Conservation (phyloP, 441 rosid genomes). For the Jatropha podagrica region DNA sequence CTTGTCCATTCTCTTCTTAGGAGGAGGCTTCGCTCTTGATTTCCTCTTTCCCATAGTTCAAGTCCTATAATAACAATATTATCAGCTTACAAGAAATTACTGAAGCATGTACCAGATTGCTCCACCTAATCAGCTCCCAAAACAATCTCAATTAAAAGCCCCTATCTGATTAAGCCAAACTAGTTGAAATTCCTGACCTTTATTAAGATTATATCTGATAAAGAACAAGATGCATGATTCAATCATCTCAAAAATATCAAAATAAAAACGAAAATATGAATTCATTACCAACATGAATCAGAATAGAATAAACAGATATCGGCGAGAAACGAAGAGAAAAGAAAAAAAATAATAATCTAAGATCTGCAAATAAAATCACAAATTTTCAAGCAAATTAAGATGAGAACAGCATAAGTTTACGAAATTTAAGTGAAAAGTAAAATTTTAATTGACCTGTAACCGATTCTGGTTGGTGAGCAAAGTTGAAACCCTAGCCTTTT, state of each 20-base stretch:
- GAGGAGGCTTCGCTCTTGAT: conserved; percentile 28
- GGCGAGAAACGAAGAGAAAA: no score
- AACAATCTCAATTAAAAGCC: no score
- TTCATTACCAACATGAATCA: not conserved
- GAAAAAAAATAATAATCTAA: not conserved
- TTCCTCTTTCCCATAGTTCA: conserved; percentile 25
- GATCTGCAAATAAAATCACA: not conserved
- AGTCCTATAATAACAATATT: conserved; percentile 3
- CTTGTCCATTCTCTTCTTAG: conserved; percentile 45
- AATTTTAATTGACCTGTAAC: not conserved
- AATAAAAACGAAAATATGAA: not conserved
- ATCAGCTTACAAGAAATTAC: not conserved
- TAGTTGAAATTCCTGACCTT: not conserved
- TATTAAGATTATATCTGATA: no score
- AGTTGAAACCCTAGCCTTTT: conserved; percentile 3
- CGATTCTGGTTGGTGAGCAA: not conserved
- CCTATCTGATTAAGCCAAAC: not conserved
- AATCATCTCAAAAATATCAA: not conserved
- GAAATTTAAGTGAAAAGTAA: not conserved
- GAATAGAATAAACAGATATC: not conserved
- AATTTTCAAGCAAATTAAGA: not conserved
- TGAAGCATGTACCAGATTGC: no score
- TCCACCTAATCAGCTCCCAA: no score
- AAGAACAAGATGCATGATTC: not conserved
- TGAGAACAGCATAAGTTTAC: not conserved